Percentiles rank a stretch among this genome's conserved stretches.
phyloP scores from a whole-genome alignment of 176 grass and related monocot species.

The Metroxylon sagu region DNA sequence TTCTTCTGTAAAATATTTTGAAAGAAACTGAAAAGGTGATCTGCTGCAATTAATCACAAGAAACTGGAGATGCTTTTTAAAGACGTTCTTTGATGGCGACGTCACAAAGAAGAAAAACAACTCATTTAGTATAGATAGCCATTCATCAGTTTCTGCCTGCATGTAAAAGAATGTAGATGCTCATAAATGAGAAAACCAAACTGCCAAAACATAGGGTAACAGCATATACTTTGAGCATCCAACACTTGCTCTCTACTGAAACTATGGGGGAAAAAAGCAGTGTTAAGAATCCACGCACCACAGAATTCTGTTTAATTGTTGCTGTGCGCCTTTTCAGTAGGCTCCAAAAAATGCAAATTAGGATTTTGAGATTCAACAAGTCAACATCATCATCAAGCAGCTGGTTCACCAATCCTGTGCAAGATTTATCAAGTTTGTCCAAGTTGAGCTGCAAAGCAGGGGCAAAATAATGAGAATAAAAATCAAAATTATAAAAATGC shows the following conservation, averaged over 20 bases:
- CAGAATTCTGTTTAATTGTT: constrained; percentile 27
- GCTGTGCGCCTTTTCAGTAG: constrained; percentile 46
- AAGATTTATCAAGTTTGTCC: constrained; percentile 46
- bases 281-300: constrained; percentile 36
- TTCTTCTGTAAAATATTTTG: constrained; percentile 77
- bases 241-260: neutral
- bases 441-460: constrained; percentile 41
- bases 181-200: too few species aligned
- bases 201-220: too few species aligned
- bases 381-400: constrained; percentile 50
- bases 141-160: constrained; percentile 33
- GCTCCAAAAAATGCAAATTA: constrained; percentile 79
- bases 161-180: constrained; percentile 14
- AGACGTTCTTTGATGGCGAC: constrained; percentile 43
- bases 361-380: constrained; percentile 51
- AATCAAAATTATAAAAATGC: constrained; percentile 9
- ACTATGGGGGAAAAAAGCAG: neutral
- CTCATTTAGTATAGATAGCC: constrained; percentile 36
- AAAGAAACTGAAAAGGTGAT: constrained; percentile 70
- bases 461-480: neutral
- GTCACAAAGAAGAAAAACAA: constrained; percentile 67
- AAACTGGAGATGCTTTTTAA: constrained; percentile 70
- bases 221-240: too few species aligned
- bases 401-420: constrained; percentile 47
- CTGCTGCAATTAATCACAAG: constrained; percentile 55